Percentiles rank a stretch among this genome's conserved stretches.
These are phyloP conservation scores for Apiotrichum montevideense DNA, from an alignment of 1,284 basidiomycete genomes.

Conservation along the genomic window DNA sequence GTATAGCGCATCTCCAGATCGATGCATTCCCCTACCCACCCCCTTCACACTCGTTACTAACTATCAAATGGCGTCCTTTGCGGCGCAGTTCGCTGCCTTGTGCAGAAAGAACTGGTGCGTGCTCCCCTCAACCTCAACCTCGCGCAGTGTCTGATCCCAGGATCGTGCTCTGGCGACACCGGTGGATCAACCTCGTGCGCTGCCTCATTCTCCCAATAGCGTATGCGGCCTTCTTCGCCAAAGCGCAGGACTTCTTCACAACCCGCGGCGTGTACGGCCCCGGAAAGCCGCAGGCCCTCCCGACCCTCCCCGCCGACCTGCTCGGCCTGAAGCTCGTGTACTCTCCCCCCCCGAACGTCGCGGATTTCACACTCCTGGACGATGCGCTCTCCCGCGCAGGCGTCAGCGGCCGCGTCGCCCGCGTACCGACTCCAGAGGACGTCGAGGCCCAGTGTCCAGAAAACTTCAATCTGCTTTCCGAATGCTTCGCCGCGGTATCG, in stretches of 20 bases:
- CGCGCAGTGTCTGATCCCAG: background rate
- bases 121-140: background rate
- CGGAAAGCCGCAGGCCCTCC: conserved; percentile 55
- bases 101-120: conserved; percentile 67
- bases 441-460: conserved; percentile 60
- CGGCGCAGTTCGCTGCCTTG: conserved; percentile 55
- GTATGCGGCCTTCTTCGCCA: conserved; percentile 52
- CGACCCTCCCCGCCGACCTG: conserved; percentile 52
- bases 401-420: too few species aligned
- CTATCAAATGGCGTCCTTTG: too few species aligned
- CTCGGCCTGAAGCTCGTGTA: conserved; percentile 53
- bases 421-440: conserved; percentile 47
- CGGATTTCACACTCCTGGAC: conserved; percentile 46
- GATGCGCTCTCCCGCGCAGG: conserved; percentile 46
- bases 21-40: too few species aligned
- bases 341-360: background rate
- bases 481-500: conserved; percentile 63
- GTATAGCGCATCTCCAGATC: too few species aligned
- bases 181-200: conserved; percentile 59
- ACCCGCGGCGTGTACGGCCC: conserved; percentile 46
- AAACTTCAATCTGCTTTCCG: conserved; percentile 63
- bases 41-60: too few species aligned
- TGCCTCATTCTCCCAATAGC: conserved; percentile 63
- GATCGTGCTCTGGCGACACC: conserved; percentile 19
- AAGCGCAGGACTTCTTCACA: conserved; percentile 4